phyloP scores from a whole-genome alignment of 805 yeast species.

The Komagataella mondaviorum region DNA sequence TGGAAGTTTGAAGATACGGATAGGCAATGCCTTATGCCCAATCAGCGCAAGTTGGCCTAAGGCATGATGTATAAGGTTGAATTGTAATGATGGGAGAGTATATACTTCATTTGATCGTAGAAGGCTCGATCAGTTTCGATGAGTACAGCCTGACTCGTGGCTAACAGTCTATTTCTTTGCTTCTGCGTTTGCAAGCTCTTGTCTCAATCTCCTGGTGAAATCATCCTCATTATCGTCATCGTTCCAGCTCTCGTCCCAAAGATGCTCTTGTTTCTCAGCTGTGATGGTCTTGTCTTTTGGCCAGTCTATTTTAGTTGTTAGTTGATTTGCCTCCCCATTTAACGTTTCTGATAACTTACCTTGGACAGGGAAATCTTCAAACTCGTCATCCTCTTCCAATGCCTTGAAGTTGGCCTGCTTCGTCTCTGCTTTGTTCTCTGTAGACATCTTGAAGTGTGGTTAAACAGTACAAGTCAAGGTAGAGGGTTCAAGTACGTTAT shows the following conservation, averaged over 20 bases:
- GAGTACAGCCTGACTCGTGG: not conserved
- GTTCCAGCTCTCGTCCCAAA: slow-evolving; percentile 98
- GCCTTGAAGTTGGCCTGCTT: slow-evolving; percentile 36
- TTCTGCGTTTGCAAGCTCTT: slow-evolving; percentile 12
- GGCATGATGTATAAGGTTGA: not conserved
- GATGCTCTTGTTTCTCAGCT: slow-evolving; percentile 37
- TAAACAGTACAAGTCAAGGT: not conserved
- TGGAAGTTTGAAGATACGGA: not conserved
- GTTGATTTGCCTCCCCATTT: not conserved
- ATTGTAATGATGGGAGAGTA: not conserved
- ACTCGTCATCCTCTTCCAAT: slow-evolving; percentile 91
- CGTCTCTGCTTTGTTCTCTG: not conserved
- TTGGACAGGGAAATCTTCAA: slow-evolving; percentile 92
- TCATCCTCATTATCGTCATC: slow-evolving; percentile 90
- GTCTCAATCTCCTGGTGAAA: slow-evolving; percentile 62
- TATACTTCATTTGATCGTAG: not conserved
- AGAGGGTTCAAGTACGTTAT: not conserved
- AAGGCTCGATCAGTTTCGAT: not conserved
- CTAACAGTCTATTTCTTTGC: not conserved
- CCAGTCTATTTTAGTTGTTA: slow-evolving; percentile 37
- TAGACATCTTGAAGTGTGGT: not conserved
- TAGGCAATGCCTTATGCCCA: not conserved
- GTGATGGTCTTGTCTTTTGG: slow-evolving; percentile 39
- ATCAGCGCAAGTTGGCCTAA: too few relatives aligned
- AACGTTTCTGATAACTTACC: slow-evolving; percentile 18